Percentiles rank a stretch among this genome's conserved stretches.
These are phyloP conservation scores for Cruciata laevipes DNA, from an alignment of 257 asterid species.

Conservation along the genomic window DNA sequence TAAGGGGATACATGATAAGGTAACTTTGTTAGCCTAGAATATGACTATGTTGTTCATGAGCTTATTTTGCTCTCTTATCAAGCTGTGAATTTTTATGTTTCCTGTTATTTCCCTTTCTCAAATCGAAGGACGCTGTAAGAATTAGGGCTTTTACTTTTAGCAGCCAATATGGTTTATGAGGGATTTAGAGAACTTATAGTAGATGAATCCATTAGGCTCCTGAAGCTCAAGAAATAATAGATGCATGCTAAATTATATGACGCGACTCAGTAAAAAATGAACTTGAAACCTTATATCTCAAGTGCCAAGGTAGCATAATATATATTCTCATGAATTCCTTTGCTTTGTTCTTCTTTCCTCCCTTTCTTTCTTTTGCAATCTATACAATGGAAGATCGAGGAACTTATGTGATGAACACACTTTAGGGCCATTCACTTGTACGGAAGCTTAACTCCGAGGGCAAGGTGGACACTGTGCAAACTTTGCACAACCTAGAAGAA, in stretches of 20 bases:
- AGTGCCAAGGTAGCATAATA: neutral
- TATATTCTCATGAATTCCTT: neutral
- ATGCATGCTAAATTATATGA: neutral
- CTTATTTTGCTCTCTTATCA: too few relatives aligned
- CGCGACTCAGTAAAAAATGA: neutral
- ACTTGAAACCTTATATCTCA: too few relatives aligned
- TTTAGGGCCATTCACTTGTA: constrained; percentile 67
- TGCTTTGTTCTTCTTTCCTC: neutral
- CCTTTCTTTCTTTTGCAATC: too few relatives aligned
- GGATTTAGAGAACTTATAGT: neutral
- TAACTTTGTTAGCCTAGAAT: neutral
- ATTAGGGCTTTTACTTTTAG: neutral
- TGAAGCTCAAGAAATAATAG: too few relatives aligned
- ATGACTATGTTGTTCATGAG: neutral
- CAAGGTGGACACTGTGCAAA: constrained; percentile 60
- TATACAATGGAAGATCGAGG: neutral
- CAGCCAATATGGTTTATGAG: neutral
- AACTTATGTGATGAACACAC: neutral
- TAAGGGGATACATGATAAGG: constrained; percentile 82
- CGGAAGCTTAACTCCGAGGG: constrained; percentile 73
- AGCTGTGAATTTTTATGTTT: too few relatives aligned
- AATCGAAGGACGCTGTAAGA: neutral
- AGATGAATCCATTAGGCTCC: too few relatives aligned
- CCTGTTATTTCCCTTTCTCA: neutral
- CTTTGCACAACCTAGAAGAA: constrained; percentile 67